A percentile compares a stretch with the other conserved stretches of the same genome.
Conservation (phyloP, 345 rosid genomes). For the Noccaea caerulescens region DNA sequence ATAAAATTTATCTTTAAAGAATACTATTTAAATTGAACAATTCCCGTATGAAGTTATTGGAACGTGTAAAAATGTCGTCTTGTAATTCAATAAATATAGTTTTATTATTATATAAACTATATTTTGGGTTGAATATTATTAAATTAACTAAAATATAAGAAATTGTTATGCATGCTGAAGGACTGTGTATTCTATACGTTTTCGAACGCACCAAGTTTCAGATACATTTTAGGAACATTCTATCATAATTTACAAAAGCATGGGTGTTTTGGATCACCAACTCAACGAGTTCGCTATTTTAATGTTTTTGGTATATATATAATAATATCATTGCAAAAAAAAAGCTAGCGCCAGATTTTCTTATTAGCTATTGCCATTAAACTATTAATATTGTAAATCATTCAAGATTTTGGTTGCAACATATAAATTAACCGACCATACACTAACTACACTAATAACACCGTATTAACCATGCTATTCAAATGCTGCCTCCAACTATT, state of each 20-base stretch:
- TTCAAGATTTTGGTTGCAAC: conserved; percentile 13
- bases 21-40: conserved; percentile 33
- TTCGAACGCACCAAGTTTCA: background rate
- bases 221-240: background rate
- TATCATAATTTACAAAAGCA: conserved; percentile 19
- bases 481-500: conserved; percentile 5
- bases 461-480: background rate
- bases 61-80: background rate
- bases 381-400: background rate
- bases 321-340: background rate
- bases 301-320: background rate
- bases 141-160: background rate
- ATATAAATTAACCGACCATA: conserved; percentile 21
- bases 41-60: conserved; percentile 20
- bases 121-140: too few relatives aligned
- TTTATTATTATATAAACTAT: background rate
- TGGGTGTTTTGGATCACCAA: conserved; percentile 23
- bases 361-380: background rate
- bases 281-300: conserved; percentile 1
- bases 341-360: too few relatives aligned
- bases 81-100: conserved; percentile 18
- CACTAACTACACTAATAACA: conserved; percentile 5
- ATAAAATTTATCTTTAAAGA: too few relatives aligned
- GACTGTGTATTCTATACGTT: conserved; percentile 6
- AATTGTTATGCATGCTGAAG: background rate